Evolutionary conservation across 2,329 filamentous ascomycete genomes (phyloP).

Genomic region (Epichloe glyceriae): DNA sequence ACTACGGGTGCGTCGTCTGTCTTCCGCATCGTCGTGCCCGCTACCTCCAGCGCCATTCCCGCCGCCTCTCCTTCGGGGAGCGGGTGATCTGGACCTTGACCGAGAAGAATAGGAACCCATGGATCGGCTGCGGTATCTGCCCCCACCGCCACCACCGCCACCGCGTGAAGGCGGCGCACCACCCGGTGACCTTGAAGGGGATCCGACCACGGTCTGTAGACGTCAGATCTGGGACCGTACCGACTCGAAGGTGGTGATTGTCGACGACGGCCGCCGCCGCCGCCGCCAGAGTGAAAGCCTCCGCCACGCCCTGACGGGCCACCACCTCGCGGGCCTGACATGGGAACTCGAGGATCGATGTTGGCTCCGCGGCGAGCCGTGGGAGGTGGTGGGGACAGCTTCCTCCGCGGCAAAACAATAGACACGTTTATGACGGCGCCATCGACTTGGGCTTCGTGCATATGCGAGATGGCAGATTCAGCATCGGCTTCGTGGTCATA

Average conservation of each 20-base stretch:
- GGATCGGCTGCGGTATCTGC: slow-evolving; percentile 33
- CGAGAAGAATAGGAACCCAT: slow-evolving; percentile 31
- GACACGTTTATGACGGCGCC: slow-evolving; percentile 73
- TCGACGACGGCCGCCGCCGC: slow-evolving; percentile 21
- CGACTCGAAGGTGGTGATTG: slow-evolving; percentile 22
- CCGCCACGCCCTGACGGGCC: slow-evolving; percentile 14
- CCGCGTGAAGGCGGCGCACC: slow-evolving; percentile 25
- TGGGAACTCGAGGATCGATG: slow-evolving; percentile 35
- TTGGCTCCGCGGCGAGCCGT: slow-evolving; percentile 50
- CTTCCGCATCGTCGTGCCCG: slow-evolving; percentile 3
- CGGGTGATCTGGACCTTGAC: slow-evolving; percentile 29
- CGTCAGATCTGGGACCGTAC: slow-evolving; percentile 35
- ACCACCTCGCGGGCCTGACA: slow-evolving; percentile 19
- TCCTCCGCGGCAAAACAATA: slow-evolving; percentile 72
- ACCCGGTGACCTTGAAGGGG: slow-evolving; percentile 26
- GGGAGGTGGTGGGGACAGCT: slow-evolving; percentile 70
- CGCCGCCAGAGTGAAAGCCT: slow-evolving; percentile 17
- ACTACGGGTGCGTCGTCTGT: slow-evolving; percentile 33
- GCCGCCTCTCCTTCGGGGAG: slow-evolving; percentile 22
- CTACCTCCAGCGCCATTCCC: slow-evolving; percentile 20
- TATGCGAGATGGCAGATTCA: slow-evolving; percentile 80
- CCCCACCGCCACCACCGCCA: slow-evolving; percentile 11
- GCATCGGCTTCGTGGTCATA: slow-evolving; percentile 67
- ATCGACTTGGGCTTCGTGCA: slow-evolving; percentile 95
- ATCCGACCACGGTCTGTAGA: slow-evolving; percentile 50